These are phyloP conservation scores for Xylariales sp. DNA, from an alignment of 2,329 filamentous ascomycete species.

Conservation along the genomic window DNA sequence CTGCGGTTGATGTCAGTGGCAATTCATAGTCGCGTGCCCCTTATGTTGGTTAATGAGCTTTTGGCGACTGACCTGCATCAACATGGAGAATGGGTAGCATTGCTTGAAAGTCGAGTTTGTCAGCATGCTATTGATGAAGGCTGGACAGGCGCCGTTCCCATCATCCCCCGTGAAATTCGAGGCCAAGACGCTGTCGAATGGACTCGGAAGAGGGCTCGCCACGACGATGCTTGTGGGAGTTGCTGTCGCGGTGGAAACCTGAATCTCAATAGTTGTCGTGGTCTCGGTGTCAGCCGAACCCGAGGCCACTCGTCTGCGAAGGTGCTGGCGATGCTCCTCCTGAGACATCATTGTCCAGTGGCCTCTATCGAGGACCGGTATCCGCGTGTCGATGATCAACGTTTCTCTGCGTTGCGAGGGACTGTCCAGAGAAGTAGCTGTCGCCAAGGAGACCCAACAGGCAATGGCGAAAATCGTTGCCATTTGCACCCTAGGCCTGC, in stretches of 20 bases:
- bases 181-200: constrained; percentile 62
- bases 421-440: constrained; percentile 20
- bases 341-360: constrained; percentile 33
- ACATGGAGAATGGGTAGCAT: constrained; percentile 80
- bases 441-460: constrained; percentile 21
- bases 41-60: background rate
- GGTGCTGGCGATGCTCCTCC: constrained; percentile 28
- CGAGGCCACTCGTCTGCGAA: constrained; percentile 10
- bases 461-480: constrained; percentile 29
- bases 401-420: constrained; percentile 24
- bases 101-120: constrained; percentile 59
- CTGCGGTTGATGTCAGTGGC: constrained; percentile 36
- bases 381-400: constrained; percentile 31
- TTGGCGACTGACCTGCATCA: constrained; percentile 61
- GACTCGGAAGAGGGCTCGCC: constrained; percentile 48
- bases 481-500: constrained; percentile 18
- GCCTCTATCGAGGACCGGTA: constrained; percentile 28
- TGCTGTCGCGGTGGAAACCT: constrained; percentile 24
- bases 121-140: constrained; percentile 66
- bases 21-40: background rate
- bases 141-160: constrained; percentile 50
- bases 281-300: constrained; percentile 7
- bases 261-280: constrained; percentile 28
- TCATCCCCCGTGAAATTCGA: constrained; percentile 54
- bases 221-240: constrained; percentile 24